Evolutionary conservation across 1,284 basidiomycete species (phyloP).

Genomic region (Entoloma clypeatum): DNA sequence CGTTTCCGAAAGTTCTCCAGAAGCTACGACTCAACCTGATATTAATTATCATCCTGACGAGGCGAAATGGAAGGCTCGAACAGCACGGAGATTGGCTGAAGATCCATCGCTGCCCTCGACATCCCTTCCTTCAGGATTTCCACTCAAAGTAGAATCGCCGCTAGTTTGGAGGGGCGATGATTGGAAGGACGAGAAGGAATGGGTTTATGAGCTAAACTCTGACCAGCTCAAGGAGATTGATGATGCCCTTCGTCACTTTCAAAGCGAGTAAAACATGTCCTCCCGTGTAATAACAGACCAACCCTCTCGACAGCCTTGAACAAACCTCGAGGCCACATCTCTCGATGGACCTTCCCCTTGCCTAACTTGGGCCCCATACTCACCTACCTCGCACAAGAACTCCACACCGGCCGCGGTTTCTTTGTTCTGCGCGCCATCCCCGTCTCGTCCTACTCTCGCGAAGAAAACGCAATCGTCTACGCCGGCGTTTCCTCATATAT

Average conservation of each 20-base stretch:
- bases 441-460: slow-evolving; percentile 31
- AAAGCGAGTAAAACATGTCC: slow-evolving; percentile 24
- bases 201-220: slow-evolving; percentile 34
- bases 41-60: slow-evolving; percentile 39
- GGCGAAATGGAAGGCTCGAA: slow-evolving; percentile 33
- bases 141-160: slow-evolving; percentile 30
- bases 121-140: slow-evolving; percentile 33
- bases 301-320: slow-evolving; percentile 23
- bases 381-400: slow-evolving; percentile 24
- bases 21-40: neutral
- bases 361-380: slow-evolving; percentile 30
- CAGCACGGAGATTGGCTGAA: slow-evolving; percentile 32
- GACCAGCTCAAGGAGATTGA: slow-evolving; percentile 35
- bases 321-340: slow-evolving; percentile 28
- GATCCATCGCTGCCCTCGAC: slow-evolving; percentile 30
- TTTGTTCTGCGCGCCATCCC: slow-evolving; percentile 36
- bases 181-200: slow-evolving; percentile 36
- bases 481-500: slow-evolving; percentile 30
- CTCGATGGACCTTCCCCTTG: slow-evolving; percentile 31
- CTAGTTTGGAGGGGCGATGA: slow-evolving; percentile 41
- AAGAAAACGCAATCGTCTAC: slow-evolving; percentile 33
- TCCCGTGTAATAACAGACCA: slow-evolving; percentile 20
- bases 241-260: slow-evolving; percentile 33
- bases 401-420: slow-evolving; percentile 38
- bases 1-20: neutral